Evolutionary conservation across 148 eudicot species (phyloP).

Genomic region (Rhododendron vialii): DNA sequence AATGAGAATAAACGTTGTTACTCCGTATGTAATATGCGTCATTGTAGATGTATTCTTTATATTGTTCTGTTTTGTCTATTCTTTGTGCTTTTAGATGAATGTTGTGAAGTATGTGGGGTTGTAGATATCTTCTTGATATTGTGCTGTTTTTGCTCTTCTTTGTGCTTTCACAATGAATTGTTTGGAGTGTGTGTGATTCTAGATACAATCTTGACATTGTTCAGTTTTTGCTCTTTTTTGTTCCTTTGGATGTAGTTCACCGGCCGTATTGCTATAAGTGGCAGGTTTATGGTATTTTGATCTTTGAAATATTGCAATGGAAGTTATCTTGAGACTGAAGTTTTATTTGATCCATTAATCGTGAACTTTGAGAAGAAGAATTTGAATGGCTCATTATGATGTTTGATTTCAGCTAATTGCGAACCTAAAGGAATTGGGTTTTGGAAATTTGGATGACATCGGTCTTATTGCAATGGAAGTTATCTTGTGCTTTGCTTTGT

Average conservation of each 20-base stretch:
- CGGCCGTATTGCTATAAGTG: not conserved
- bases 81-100: not conserved
- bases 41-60: not conserved
- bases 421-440: not conserved
- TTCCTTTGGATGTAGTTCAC: not conserved
- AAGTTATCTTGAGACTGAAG: not conserved
- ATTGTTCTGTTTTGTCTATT: not conserved
- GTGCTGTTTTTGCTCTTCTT: not conserved
- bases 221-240: not conserved
- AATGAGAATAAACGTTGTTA: not conserved
- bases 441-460: not conserved
- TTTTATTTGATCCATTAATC: not conserved
- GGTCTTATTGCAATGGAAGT: no score
- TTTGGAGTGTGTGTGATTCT: not conserved
- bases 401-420: not conserved
- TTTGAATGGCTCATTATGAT: not conserved
- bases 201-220: not conserved
- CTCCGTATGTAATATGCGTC: not conserved
- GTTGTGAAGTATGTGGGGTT: not conserved
- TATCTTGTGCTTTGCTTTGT: not conserved
- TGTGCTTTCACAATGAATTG: not conserved
- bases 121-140: not conserved
- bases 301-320: not conserved
- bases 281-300: not conserved
- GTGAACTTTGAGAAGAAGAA: not conserved